Percentiles rank a stretch among this genome's conserved stretches.
These are phyloP conservation scores for Apiospora marii DNA, from an alignment of 2,329 filamentous ascomycete genomes.

Conservation along the genomic window DNA sequence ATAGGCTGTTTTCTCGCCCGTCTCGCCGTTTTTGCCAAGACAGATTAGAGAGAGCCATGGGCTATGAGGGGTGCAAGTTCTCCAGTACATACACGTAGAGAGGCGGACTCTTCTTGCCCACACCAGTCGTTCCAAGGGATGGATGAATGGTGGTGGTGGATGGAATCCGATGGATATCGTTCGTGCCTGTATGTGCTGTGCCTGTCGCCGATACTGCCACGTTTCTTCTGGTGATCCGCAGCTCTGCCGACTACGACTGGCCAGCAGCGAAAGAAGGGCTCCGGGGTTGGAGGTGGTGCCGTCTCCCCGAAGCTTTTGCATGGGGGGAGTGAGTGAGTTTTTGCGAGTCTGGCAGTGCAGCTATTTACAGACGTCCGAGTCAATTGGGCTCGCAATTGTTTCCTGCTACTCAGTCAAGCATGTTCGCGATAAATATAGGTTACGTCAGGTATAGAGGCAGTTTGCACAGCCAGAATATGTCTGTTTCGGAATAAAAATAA, in stretches of 20 bases:
- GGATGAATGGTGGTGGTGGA: background rate
- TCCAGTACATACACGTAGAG: background rate
- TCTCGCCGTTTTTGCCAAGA: background rate
- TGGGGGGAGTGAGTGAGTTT: background rate
- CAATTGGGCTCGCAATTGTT: background rate
- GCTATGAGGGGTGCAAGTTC: background rate
- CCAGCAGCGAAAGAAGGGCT: background rate
- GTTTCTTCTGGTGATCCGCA: background rate
- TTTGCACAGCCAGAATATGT: background rate
- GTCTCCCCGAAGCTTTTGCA: background rate
- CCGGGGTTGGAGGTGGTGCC: background rate
- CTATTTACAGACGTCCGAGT: background rate
- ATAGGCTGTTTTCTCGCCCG: background rate
- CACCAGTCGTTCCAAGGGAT: background rate
- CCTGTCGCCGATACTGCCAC: conserved; percentile 7
- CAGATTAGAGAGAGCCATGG: too few relatives aligned
- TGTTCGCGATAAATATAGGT: conserved; percentile 1
- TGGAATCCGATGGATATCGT: background rate
- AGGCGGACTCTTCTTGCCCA: background rate
- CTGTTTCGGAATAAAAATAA: background rate
- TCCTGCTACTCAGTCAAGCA: background rate
- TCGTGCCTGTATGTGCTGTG: background rate
- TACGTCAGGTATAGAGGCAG: background rate
- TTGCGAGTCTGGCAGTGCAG: background rate
- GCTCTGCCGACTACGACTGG: background rate